These are phyloP conservation scores for Elongisporangium prolatum DNA, from an alignment of 352 stramenopile genomes.

Conservation along the genomic window DNA sequence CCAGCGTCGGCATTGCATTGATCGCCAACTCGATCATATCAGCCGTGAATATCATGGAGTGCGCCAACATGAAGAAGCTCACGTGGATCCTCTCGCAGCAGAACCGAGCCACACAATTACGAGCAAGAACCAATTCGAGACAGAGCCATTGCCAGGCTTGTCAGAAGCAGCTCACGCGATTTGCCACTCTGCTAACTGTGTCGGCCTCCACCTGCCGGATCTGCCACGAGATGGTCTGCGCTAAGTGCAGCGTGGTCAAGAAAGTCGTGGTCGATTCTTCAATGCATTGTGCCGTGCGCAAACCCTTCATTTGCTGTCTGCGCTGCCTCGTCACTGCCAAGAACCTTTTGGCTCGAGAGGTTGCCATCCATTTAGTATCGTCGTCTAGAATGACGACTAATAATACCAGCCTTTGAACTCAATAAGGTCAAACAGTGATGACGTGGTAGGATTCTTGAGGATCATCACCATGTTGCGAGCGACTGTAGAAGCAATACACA, in stretches of 20 bases:
- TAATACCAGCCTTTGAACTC: too few species aligned
- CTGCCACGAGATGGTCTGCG: conserved; percentile 38
- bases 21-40: conserved; percentile 36
- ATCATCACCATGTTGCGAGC: too few species aligned
- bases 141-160: conserved; percentile 30
- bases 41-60: conserved; percentile 34
- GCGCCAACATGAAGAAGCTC: conserved; percentile 56
- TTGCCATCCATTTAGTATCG: conserved; percentile 14
- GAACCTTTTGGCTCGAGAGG: conserved; percentile 30
- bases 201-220: conserved; percentile 33
- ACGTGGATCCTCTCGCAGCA: conserved; percentile 13
- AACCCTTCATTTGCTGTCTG: conserved; percentile 43
- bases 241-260: conserved; percentile 50
- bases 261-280: conserved; percentile 52
- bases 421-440: too few species aligned
- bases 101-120: conserved; percentile 5
- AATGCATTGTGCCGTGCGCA: conserved; percentile 18
- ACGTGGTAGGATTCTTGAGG: too few species aligned
- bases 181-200: conserved; percentile 24
- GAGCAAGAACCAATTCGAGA: conserved; percentile 22
- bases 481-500: too few species aligned
- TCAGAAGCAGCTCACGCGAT: conserved; percentile 25
- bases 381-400: too few species aligned
- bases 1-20: conserved; percentile 20
- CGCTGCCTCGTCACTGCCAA: conserved; percentile 42